Percentiles rank a stretch among this genome's conserved stretches.
Evolutionary conservation across 305 asterid genomes (phyloP).

Genomic region (Stenogyne calaminthoides): DNA sequence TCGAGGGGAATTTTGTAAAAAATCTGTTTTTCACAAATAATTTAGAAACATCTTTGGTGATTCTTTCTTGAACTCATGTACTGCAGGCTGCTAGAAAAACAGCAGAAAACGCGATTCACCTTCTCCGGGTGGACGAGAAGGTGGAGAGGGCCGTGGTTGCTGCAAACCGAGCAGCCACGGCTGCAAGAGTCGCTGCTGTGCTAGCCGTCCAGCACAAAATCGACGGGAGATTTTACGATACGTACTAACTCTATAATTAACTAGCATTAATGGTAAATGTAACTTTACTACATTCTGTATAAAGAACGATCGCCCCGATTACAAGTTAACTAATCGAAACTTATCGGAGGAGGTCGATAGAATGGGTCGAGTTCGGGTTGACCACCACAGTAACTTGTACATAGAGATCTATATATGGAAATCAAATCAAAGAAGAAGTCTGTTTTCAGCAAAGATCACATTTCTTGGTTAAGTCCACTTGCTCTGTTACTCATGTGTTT

Average conservation of each 20-base stretch:
- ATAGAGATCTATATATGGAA: constrained; percentile 44
- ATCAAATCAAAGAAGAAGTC: constrained; percentile 14
- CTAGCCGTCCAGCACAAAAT: constrained; percentile 78
- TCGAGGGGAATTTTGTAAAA: neutral
- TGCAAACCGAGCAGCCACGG: constrained; percentile 84
- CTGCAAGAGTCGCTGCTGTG: constrained; percentile 92
- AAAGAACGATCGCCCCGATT: constrained; percentile 43
- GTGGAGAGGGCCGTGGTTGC: constrained; percentile 70
- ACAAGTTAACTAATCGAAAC: constrained; percentile 27
- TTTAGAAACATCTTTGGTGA: neutral
- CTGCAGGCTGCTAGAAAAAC: constrained; percentile 74
- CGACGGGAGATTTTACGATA: constrained; percentile 61
- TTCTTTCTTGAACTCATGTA: neutral
- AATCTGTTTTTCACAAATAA: neutral
- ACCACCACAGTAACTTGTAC: constrained; percentile 55
- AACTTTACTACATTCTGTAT: constrained; percentile 37
- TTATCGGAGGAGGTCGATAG: constrained; percentile 55
- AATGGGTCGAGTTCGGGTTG: constrained; percentile 27
- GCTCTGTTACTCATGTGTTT: constrained; percentile 7
- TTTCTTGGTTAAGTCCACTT: constrained; percentile 19
- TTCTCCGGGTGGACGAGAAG: constrained; percentile 61
- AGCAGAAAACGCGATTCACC: constrained; percentile 58
- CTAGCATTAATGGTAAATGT: constrained; percentile 35
- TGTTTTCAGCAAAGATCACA: constrained; percentile 22
- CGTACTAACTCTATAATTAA: constrained; percentile 43